These are phyloP conservation scores for maize (Zea mays) DNA, from an alignment of 176 grass and related monocot species.

Conservation along the genomic window Zm-B73-REFERENCE-NAM-5.0 NC_050099.1:137753501-137754000, in stretches of 20 bases:
- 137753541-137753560: conserved; percentile 12
- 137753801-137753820: conserved; percentile 79
- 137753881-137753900: conserved; percentile 89
- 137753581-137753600: conserved; percentile 26
- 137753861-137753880: conserved; percentile 74
- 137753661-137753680: conserved; percentile 64
- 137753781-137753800: conserved; percentile 92
- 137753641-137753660: conserved; percentile 52
- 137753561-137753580: not conserved
- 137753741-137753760: conserved; percentile 62
- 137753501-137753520: conserved; percentile 18
- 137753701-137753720: conserved; percentile 69
- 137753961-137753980: not conserved
- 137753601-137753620: conserved; percentile 22
- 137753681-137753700: conserved; percentile 72
- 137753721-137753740: conserved; percentile 60
- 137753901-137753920: conserved; percentile 78
- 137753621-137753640: conserved; percentile 9
- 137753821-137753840: conserved; percentile 58
- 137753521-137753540: conserved; percentile 27
- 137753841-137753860: conserved; percentile 80
- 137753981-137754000: not conserved
- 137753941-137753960: too few relatives aligned
- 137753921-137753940: not conserved
- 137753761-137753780: conserved; percentile 69